Conservation (phyloP, 192 early-diverging fungal genomes). For the Haplosporangium gracile region DNA sequence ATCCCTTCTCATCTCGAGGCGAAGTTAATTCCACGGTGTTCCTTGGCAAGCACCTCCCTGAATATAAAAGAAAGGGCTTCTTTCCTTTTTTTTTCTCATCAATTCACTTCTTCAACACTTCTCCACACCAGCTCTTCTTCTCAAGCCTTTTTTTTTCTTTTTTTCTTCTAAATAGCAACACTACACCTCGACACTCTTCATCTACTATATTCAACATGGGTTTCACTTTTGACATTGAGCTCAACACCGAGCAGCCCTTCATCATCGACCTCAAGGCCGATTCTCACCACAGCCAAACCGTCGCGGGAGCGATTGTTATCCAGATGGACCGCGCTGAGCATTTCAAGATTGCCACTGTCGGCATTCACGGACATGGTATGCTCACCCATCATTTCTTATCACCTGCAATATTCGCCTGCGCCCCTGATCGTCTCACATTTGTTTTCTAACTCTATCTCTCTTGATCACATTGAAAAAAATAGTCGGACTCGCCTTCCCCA, state of each 20-base stretch:
- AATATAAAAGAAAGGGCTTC: background rate
- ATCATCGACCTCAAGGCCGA: slow-evolving; percentile 23
- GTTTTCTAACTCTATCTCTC: background rate
- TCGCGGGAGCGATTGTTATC: slow-evolving; percentile 30
- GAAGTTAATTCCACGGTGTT: background rate
- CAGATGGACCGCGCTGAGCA: slow-evolving; percentile 27
- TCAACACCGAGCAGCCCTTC: slow-evolving; percentile 36
- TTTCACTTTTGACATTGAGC: slow-evolving; percentile 44
- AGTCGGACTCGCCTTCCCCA: slow-evolving; percentile 43
- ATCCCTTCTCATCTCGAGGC: background rate
- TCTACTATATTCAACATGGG: slow-evolving; percentile 22
- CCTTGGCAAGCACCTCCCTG: background rate
- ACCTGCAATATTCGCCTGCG: background rate
- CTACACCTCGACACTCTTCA: background rate
- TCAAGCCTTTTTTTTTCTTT: background rate
- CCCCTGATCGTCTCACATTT: background rate
- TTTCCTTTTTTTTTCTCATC: background rate
- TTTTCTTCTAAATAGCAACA: background rate
- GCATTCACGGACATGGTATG: slow-evolving; percentile 35
- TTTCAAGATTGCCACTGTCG: slow-evolving; percentile 33
- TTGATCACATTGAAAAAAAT: background rate
- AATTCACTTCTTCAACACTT: background rate
- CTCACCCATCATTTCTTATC: background rate
- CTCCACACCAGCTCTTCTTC: background rate
- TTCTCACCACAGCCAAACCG: slow-evolving; percentile 3